Evolutionary conservation across 345 rosid genomes (phyloP).

Genomic region (Eucalyptus pauciflora): DNA sequence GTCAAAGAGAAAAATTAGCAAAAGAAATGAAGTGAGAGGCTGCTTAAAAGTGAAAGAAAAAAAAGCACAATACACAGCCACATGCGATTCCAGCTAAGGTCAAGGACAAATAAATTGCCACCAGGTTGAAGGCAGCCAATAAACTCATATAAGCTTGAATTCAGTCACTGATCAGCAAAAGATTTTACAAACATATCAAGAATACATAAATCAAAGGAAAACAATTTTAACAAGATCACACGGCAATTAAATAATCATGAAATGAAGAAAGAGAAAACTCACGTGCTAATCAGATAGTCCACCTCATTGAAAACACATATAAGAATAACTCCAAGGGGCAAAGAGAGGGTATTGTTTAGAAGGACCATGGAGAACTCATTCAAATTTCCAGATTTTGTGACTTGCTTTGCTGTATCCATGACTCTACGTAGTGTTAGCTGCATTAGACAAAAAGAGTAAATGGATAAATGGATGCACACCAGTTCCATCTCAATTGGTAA

Average conservation of each 20-base stretch:
- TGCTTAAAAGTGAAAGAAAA: neutral
- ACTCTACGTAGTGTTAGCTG: constrained; percentile 87
- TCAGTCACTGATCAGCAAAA: neutral
- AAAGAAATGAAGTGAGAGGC: neutral
- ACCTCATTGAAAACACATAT: constrained; percentile 70
- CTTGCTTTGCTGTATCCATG: constrained; percentile 97
- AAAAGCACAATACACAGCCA: neutral
- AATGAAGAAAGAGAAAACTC: constrained; percentile 14
- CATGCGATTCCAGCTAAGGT: neutral
- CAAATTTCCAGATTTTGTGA: constrained; percentile 79
- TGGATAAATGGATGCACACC: neutral
- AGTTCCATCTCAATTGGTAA: neutral
- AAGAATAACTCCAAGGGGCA: constrained; percentile 81
- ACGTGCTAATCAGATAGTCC: constrained; percentile 74
- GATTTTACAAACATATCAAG: neutral
- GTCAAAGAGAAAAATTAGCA: neutral
- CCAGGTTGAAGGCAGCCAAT: neutral
- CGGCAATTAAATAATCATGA: neutral
- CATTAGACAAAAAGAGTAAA: constrained; percentile 10
- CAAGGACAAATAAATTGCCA: neutral
- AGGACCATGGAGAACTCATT: constrained; percentile 97
- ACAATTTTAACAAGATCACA: neutral
- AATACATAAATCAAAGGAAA: neutral
- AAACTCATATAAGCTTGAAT: neutral
- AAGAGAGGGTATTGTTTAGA: constrained; percentile 85